Evolutionary conservation across 176 grass and related monocot genomes (phyloP), one percentile per base, ranked within the genome.

Genomic region (Paspalum notatum): DNA sequence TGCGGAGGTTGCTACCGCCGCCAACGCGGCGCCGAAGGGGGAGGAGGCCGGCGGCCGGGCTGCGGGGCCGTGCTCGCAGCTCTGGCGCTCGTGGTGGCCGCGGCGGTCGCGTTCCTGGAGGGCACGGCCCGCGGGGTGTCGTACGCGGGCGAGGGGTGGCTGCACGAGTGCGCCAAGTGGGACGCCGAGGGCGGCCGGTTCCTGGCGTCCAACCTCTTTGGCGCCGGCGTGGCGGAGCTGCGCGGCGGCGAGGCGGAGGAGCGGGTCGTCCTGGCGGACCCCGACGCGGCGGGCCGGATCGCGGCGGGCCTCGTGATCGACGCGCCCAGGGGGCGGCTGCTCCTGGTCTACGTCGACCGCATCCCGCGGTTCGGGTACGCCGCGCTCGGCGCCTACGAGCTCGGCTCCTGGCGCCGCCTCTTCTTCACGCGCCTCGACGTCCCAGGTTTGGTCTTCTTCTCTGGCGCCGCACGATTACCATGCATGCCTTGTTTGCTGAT

Each of bases 151-250:
- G 22, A 53, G 9, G 74, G 87, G 52, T 98, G 95, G 95, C 1
- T 89, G 78, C 92, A 89, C 74, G 92, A 98, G 84, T 98, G 95
- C 90, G 90, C 92, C 88, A 98, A 98, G 88, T 98, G 92, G 95
- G 95, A 95, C 75, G 68, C 88, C 10, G 72, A 85, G 14, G 82
- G 80, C 32, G 80, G 62, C 26, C 76, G 88, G 40, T 94, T 98
- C 88, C 71, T 98, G 37, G 88, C 46, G 69, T 89, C 92, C 75
- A 95, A 81, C 38, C 68, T 91, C 81, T 74, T 79, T 64, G 81
- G 88, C 78, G 86, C 54, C 27, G 86, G 88, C 48, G 78, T 98
- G 47, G 90, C 78, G 46, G 86, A 89, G 89, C 63, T 98, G 63
- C 67, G 76, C 69, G 69, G 38, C 18, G 45, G 76, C 1, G 66